Percentiles rank a stretch among this genome's conserved stretches.
phyloP scores from a whole-genome alignment of 345 rosid species.

The Passiflora organensis region DNA sequence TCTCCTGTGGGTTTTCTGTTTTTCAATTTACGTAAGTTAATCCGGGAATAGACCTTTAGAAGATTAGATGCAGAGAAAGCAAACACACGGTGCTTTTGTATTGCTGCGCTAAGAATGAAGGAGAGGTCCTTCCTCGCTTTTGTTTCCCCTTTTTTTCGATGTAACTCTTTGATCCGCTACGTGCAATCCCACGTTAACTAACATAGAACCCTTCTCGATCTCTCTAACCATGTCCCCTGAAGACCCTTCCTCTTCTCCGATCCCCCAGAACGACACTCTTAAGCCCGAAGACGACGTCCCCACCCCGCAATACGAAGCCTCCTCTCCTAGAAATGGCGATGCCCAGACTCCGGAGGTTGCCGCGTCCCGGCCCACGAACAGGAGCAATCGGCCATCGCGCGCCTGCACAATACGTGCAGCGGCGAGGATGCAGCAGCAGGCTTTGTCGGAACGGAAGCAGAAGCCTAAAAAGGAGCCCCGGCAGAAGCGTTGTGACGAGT shows the following conservation, averaged over 20 bases:
- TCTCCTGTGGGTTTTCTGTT: too few relatives aligned
- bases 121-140: conserved; percentile 18
- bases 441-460: conserved; percentile 51
- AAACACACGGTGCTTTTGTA: too few relatives aligned
- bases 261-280: conserved; percentile 25
- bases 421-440: conserved; percentile 64
- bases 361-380: conserved; percentile 13
- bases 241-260: conserved; percentile 38
- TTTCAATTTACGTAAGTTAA: too few relatives aligned
- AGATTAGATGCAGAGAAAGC: too few relatives aligned
- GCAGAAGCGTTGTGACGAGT: conserved; percentile 27
- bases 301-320: too few relatives aligned
- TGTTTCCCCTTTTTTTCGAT: conserved; percentile 16
- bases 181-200: conserved; percentile 32
- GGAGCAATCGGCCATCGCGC: conserved; percentile 88
- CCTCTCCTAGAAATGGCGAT: conserved; percentile 9
- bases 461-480: conserved; percentile 46
- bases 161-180: conserved; percentile 30
- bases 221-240: conserved; percentile 40
- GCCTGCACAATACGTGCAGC: conserved; percentile 90
- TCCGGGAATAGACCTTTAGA: too few relatives aligned
- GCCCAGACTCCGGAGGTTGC: conserved; percentile 21
- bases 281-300: conserved; percentile 17
- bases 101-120: background rate
- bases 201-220: conserved; percentile 39